phyloP scores from a whole-genome alignment of 257 asterid genomes.

The Salvia hispanica region DNA sequence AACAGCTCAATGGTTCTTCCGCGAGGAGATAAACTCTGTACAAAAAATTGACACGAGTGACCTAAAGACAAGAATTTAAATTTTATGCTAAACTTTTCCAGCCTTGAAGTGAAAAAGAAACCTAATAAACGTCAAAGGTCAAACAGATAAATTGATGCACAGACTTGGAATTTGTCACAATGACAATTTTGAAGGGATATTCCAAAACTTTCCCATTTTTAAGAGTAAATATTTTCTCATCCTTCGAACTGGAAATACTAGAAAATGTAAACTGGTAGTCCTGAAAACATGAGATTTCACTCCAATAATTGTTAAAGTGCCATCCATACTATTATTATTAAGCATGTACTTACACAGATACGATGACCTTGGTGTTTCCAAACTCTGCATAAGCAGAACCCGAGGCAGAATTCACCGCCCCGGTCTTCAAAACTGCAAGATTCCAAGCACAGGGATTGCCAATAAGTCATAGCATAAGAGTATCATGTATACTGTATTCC shows the following conservation, averaged over 20 bases:
- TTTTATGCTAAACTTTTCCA: background rate
- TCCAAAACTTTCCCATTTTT: conserved; percentile 17
- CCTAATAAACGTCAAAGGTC: background rate
- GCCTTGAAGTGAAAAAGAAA: conserved; percentile 16
- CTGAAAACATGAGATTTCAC: conserved; percentile 3
- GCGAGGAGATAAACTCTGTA: background rate
- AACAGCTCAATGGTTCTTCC: background rate
- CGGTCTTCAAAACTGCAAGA: conserved; percentile 76
- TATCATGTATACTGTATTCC: conserved; percentile 11
- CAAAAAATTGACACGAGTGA: background rate
- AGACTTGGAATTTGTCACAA: conserved; percentile 1
- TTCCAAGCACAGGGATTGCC: conserved; percentile 23
- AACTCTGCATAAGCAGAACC: conserved; percentile 99
- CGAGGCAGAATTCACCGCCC: conserved; percentile 89
- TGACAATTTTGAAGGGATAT: conserved; percentile 2
- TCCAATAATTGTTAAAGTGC: background rate
- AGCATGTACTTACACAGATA: conserved; percentile 81
- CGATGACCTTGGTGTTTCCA: conserved; percentile 94
- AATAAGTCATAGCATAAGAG: conserved; percentile 16
- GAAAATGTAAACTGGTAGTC: background rate
- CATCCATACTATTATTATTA: background rate
- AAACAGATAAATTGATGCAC: background rate
- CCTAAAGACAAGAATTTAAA: background rate
- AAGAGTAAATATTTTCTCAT: background rate
- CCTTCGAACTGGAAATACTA: conserved; percentile 1